phyloP scores from a whole-genome alignment of 768 basidiomycete genomes.

The Boletus tomentosulus region DNA sequence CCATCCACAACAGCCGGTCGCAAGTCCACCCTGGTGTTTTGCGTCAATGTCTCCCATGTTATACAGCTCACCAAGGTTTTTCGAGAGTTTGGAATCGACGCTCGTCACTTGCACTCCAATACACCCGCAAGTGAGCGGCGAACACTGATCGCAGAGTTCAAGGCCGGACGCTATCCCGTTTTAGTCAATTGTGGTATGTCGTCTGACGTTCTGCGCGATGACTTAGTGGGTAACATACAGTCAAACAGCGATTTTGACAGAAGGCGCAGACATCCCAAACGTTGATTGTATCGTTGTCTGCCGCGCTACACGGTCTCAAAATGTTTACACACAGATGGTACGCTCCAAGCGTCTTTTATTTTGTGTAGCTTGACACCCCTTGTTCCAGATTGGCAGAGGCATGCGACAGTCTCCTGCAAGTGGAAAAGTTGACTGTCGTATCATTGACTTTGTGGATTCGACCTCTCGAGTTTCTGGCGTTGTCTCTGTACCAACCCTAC shows the following conservation, averaged over 20 bases:
- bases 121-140: constrained; percentile 65
- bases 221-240: background rate
- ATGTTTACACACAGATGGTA: constrained; percentile 92
- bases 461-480: constrained; percentile 63
- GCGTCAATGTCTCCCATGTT: constrained; percentile 81
- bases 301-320: constrained; percentile 83
- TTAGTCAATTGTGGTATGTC: constrained; percentile 80
- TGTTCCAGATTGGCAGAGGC: constrained; percentile 80
- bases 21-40: constrained; percentile 90
- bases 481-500: constrained; percentile 75
- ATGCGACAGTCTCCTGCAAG: constrained; percentile 81
- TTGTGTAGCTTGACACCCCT: background rate
- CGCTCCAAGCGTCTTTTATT: constrained; percentile 4
- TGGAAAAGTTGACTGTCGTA: constrained; percentile 77
- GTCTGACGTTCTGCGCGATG: constrained; percentile 5
- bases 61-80: constrained; percentile 68
- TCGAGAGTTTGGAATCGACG: constrained; percentile 73
- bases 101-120: constrained; percentile 69
- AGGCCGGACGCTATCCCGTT: constrained; percentile 71
- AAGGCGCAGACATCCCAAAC: constrained; percentile 92
- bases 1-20: constrained; percentile 43
- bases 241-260: constrained; percentile 71
- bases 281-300: constrained; percentile 90
- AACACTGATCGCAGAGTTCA: constrained; percentile 63
- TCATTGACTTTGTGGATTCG: constrained; percentile 90